phyloP scores from a whole-genome alignment of 2,329 filamentous ascomycete species.

The Anthostomella pinea region DNA sequence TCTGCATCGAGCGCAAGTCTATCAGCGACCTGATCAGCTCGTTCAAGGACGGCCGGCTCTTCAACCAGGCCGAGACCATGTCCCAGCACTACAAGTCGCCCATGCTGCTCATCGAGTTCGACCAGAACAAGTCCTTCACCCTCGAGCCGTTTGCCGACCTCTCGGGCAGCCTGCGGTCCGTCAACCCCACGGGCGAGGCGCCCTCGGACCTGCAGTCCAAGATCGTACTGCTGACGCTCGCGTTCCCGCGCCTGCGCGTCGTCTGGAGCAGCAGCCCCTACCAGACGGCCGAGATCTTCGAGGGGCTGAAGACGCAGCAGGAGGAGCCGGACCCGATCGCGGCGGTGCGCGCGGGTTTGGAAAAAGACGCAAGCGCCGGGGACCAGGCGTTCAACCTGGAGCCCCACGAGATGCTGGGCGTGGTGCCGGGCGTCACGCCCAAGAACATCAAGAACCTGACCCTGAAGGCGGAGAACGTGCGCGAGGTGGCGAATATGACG shows the following conservation, averaged over 20 bases:
- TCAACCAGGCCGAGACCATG: conserved; percentile 91
- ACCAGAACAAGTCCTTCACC: conserved; percentile 95
- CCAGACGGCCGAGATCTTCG: conserved; percentile 96
- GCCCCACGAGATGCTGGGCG: conserved; percentile 85
- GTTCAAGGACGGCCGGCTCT: conserved; percentile 87
- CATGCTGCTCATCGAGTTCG: conserved; percentile 95
- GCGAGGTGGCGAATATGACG: conserved; percentile 84
- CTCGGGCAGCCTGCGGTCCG: conserved; percentile 58
- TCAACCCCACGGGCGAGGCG: conserved; percentile 53
- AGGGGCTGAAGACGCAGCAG: conserved; percentile 85
- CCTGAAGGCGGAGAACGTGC: conserved; percentile 70
- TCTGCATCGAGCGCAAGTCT: conserved; percentile 93
- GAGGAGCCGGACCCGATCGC: conserved; percentile 86
- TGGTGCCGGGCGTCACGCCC: conserved; percentile 79
- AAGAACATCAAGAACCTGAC: conserved; percentile 74
- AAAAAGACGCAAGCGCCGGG: conserved; percentile 58
- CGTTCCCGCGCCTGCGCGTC: conserved; percentile 84
- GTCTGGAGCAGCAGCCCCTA: conserved; percentile 94
- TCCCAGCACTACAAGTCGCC: conserved; percentile 85
- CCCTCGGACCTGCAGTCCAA: conserved; percentile 84
- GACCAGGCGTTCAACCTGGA: conserved; percentile 76
- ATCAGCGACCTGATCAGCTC: conserved; percentile 88
- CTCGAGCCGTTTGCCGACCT: conserved; percentile 76
- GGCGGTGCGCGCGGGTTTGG: conserved; percentile 79
- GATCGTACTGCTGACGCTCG: conserved; percentile 85